Conservation (phyloP, 148 eudicot genomes). For the Chenopodium suecicum region DNA sequence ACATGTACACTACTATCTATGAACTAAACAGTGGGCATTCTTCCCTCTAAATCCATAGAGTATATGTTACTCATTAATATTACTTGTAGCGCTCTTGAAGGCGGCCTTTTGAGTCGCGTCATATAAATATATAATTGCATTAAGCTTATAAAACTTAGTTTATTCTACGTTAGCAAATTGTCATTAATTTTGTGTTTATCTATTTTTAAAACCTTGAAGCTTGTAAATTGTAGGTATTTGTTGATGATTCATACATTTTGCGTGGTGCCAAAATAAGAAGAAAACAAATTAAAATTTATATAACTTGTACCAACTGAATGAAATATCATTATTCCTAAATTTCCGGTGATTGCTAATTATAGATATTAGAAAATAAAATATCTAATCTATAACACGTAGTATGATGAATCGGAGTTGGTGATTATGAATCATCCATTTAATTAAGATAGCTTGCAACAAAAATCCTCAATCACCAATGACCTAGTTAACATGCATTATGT, state of each 20-base stretch:
- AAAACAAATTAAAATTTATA: too few species aligned
- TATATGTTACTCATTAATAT: background rate
- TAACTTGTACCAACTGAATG: background rate
- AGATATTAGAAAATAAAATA: too few species aligned
- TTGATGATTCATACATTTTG: background rate
- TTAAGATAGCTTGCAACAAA: background rate
- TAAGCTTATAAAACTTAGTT: background rate
- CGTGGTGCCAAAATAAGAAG: background rate
- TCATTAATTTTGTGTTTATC: background rate
- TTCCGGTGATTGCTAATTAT: background rate
- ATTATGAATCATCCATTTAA: background rate
- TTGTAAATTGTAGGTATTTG: too few species aligned
- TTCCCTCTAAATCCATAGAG: too few species aligned
- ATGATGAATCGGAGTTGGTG: background rate
- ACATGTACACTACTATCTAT: background rate
- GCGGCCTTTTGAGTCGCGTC: slow-evolving; percentile 9
- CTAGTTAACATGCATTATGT: background rate
- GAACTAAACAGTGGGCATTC: too few species aligned
- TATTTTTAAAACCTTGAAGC: background rate
- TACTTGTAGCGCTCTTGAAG: slow-evolving; percentile 10
- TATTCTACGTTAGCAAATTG: background rate
- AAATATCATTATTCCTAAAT: background rate
- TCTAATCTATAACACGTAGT: background rate
- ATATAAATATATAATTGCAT: background rate
- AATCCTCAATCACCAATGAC: background rate